Base-by-base conservation (phyloP, 768 basidiomycete species). In the Nidularia pulvinata region DNA sequence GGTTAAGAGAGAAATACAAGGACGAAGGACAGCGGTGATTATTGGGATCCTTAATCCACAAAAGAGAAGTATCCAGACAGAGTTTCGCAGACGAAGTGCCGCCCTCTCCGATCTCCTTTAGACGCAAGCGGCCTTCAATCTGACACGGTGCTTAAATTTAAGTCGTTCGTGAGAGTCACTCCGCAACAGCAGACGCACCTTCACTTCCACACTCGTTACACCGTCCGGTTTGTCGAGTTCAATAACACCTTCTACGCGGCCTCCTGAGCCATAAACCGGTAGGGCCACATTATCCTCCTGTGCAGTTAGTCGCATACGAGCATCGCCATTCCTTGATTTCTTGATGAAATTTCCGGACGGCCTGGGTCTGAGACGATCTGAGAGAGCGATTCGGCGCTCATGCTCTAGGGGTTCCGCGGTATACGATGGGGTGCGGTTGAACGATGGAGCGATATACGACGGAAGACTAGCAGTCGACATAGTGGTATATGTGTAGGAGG, bases 101-200 rank as follows among this genome's bases (percentile, higher is more conserved):
- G n/a, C 83, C 84, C 55, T 83, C 88, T 3, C 81, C 88, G 22
- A 88, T 74, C 62, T 89, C 87, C 54, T 80, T 79, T 45, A 89
- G 59, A 49, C 69, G 65, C 47, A 90, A 69, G 37, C 68, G 74
- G 10, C 87, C 88, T 62, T 88, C 84, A 25, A 88, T 73, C 88
- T 89, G 57, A 30, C 33, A 55, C 47, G 19, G 52, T 54, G 54
- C 43, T 35, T 51, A 37, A 9, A 46, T 52, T 47, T 19, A 39
- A 30, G 39, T 14, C 46, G 14, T n/a, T 10, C 47, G 47, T 50
- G 52, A 51, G 55, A 35, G 13, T 35, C 5, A 5, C 49, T 33
- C 16, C 49, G 58, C 44, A 53, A 57, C 44, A 53, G 47, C 50
- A 50, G 48, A 39, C 71, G 53, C 56, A 81, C 88, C 76, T 86